These are phyloP conservation scores for Scleromitrula shiraiana DNA, from an alignment of 2,329 filamentous ascomycete genomes.

Conservation along the genomic window DNA sequence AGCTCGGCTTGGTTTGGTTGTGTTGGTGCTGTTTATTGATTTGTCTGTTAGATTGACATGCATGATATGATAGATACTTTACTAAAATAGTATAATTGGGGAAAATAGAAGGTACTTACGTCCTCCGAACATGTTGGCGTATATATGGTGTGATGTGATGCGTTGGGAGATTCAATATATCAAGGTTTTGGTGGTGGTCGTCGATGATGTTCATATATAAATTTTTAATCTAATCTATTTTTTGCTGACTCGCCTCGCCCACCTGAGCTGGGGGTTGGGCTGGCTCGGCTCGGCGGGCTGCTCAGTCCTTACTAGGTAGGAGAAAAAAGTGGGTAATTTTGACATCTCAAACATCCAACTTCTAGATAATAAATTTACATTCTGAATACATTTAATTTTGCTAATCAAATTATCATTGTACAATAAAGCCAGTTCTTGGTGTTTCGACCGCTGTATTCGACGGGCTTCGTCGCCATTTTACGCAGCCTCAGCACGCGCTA, in stretches of 20 bases:
- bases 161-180: slow-evolving; percentile 2
- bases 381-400: too few relatives aligned
- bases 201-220: background rate
- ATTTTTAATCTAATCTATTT: background rate
- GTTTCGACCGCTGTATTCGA: too few relatives aligned
- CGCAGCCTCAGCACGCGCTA: background rate
- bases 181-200: too few relatives aligned
- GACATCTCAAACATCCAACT: background rate
- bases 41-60: too few relatives aligned
- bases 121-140: slow-evolving; percentile 53
- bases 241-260: background rate
- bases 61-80: slow-evolving; percentile 8
- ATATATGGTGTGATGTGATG: slow-evolving; percentile 1
- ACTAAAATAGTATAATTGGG: too few relatives aligned
- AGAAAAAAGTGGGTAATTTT: too few relatives aligned
- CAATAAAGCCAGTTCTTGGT: too few relatives aligned
- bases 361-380: too few relatives aligned
- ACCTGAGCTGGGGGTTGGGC: too few relatives aligned
- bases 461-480: background rate
- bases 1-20: slow-evolving; percentile 64
- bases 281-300: too few relatives aligned
- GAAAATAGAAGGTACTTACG: slow-evolving; percentile 37
- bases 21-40: slow-evolving; percentile 59
- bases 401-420: too few relatives aligned
- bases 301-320: too few relatives aligned